Evolutionary conservation across 257 asterid genomes (phyloP), one percentile per base, ranked within the genome.

Genomic region (Solanum appendiculatum): DNA sequence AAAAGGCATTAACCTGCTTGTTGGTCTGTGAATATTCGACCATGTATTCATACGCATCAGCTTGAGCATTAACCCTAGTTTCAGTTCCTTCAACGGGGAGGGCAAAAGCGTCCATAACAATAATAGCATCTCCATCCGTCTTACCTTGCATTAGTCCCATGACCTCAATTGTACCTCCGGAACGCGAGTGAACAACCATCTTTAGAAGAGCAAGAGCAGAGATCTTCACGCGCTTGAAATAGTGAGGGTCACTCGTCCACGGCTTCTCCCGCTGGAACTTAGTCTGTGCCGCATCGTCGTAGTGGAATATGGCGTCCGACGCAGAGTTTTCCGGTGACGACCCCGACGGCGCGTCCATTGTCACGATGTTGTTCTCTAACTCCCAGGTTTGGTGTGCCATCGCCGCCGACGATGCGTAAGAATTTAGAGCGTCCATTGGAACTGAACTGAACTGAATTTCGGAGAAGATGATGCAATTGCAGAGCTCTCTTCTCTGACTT

Each of bases 101-200:
- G 90, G 99, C 99, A 90, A 97, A 97, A 83, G 99, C 99, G 91
- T 97, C 99, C 97, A 96, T 96, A 34, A 97, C 99, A 86, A 97
- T 95, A 73, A 97, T 94, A 69, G 98, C 92, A 87, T 97, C 99
- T 14, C 99, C 99, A 82, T 97, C 99, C 33, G 97, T 96, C 89
- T 97, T 97, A 23, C 99, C 99, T 91, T 96, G 99, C 99, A 97
- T 97, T 21, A 97, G 96, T 8, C 99, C 99, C 99, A 97, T 96
- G 85, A 97, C 96, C 90, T 97, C 99, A 77, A 97, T 97, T 37
- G 97, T 97, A 34, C 99, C 99, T 5, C 99, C 99, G 54, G 99
- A 96, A 89, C 99, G 99, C 15, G 99, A 97, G 90, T 97, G 99
- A 33, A 97, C 98, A 33, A 97, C 99, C 99, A 97, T 97, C 93